phyloP scores from a whole-genome alignment of 352 stramenopile genomes.

The Pythium aphanidermatum region DNA sequence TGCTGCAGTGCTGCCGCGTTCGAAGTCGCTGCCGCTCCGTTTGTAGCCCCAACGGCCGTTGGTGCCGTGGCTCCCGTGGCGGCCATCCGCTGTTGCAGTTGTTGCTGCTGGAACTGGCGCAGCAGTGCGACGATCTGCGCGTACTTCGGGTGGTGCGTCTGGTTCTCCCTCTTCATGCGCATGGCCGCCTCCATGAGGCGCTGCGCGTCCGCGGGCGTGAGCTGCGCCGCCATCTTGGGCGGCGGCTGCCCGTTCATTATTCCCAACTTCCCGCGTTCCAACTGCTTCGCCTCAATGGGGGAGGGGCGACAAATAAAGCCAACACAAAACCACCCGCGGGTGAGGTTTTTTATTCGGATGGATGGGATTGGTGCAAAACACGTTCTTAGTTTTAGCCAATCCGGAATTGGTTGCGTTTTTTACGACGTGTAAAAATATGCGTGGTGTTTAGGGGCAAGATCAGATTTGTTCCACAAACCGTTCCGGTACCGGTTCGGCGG shows the following conservation, averaged over 20 bases:
- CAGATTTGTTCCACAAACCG: slow-evolving; percentile 22
- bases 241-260: slow-evolving; percentile 13
- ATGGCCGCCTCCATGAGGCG: slow-evolving; percentile 82
- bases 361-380: slow-evolving; percentile 5
- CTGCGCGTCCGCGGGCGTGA: slow-evolving; percentile 65
- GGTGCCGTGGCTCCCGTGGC: slow-evolving; percentile 3
- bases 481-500: slow-evolving; percentile 19
- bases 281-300: too few relatives aligned
- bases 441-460: too few relatives aligned
- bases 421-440: too few relatives aligned
- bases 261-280: slow-evolving; percentile 1
- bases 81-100: slow-evolving; percentile 15
- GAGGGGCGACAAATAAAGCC: background rate
- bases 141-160: slow-evolving; percentile 81
- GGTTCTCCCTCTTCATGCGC: slow-evolving; percentile 69
- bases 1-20: slow-evolving; percentile 20
- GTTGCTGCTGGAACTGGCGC: slow-evolving; percentile 67
- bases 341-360: too few relatives aligned
- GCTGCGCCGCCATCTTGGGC: slow-evolving; percentile 17
- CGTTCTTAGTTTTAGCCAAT: slow-evolving; percentile 6
- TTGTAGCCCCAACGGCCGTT: background rate
- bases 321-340: background rate
- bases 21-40: background rate
- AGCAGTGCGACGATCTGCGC: slow-evolving; percentile 75
- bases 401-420: background rate